Evolutionary conservation across 202 grass and related monocot genomes (phyloP), one percentile per base, ranked within the genome.

Genomic region (Schoenoplectus tabernaemontani): DNA sequence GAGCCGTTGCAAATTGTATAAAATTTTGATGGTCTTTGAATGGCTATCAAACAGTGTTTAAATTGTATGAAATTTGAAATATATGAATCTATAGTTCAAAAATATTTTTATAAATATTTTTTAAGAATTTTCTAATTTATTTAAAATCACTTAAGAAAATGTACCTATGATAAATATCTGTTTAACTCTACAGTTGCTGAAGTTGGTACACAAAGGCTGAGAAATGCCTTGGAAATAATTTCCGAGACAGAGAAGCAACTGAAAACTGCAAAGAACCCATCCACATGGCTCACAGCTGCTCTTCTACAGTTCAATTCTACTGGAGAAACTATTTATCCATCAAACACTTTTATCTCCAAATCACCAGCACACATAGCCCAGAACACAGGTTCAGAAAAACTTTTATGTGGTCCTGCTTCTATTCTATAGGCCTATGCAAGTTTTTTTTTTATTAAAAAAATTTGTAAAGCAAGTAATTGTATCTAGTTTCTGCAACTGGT

Each of bases 201-300:
- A 50, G 76, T 89, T 15, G 84, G 83, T 74, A 79, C 78, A 50
- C 85, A 88, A 48, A 93, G 85, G 80, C 87, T 97, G 59, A 90
- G 71, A 79, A 90, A 90, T 86, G 93, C 89, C 20, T 54, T 97
- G 84, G 89, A 97, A 90, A 91, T 97, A 91, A 91, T 97, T 78
- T 91, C 89, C 85, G 91, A 93, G 77, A 93, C 91, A 34, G 93
- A 93, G 83, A 90, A 93, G 61, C 93, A 93, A 80, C 76, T 97
- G 39, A 90, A 90, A 83, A 91, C 91, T 28, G 88, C 93, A 53
- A 97, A 90, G 70, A 89, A 93, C 67, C 86, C 89, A 78, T 91
- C 91, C 73, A 97, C 93, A 59, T 97, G 91, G 93, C 91, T 97
- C 62, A 93, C 93, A 34, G 93, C 93, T 36, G 93, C 93, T 12